A percentile compares a stretch with the other conserved stretches of the same genome.
These are phyloP conservation scores for Suillus decipiens DNA, from an alignment of 768 basidiomycete genomes.

Conservation along the genomic window DNA sequence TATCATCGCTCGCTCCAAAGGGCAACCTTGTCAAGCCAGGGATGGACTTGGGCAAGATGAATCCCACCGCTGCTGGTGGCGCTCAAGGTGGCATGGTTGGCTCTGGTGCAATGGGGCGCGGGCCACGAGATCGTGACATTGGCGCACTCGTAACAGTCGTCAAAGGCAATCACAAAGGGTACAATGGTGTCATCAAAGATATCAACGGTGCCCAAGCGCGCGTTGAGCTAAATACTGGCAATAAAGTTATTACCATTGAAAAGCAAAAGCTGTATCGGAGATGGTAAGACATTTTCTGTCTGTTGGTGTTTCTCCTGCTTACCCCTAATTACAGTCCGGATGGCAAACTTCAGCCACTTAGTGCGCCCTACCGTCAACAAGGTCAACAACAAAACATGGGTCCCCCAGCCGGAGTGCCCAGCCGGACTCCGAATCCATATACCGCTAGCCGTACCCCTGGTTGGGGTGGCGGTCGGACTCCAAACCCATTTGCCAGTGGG, in stretches of 20 bases:
- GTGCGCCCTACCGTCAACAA: slow-evolving; percentile 32
- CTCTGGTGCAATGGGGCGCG: slow-evolving; percentile 74
- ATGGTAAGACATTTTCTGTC: slow-evolving; percentile 52
- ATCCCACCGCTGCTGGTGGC: slow-evolving; percentile 65
- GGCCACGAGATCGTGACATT: slow-evolving; percentile 80
- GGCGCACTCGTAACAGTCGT: slow-evolving; percentile 77
- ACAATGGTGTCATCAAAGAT: slow-evolving; percentile 92
- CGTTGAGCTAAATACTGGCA: slow-evolving; percentile 88
- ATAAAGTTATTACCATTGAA: slow-evolving; percentile 86
- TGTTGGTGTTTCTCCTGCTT: slow-evolving; percentile 3
- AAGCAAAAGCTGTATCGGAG: slow-evolving; percentile 75
- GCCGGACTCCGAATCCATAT: slow-evolving; percentile 48
- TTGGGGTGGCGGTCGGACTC: slow-evolving; percentile 52
- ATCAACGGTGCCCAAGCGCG: slow-evolving; percentile 85
- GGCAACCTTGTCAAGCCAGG: slow-evolving; percentile 65
- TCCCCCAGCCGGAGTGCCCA: slow-evolving; percentile 35
- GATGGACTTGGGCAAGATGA: slow-evolving; percentile 89
- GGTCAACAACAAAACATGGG: slow-evolving; percentile 34
- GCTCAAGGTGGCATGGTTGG: slow-evolving; percentile 78
- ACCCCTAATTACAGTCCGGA: slow-evolving; percentile 44
- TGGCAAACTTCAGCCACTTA: slow-evolving; percentile 57
- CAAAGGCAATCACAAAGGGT: slow-evolving; percentile 89
- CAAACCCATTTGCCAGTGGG: slow-evolving; percentile 65
- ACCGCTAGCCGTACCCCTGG: slow-evolving; percentile 39
- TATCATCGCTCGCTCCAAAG: slow-evolving; percentile 87